Percentiles rank a stretch among this genome's conserved stretches.
Conservation (phyloP, 2,329 filamentous ascomycete genomes). For the Mycosphaerelloides madeirae region DNA sequence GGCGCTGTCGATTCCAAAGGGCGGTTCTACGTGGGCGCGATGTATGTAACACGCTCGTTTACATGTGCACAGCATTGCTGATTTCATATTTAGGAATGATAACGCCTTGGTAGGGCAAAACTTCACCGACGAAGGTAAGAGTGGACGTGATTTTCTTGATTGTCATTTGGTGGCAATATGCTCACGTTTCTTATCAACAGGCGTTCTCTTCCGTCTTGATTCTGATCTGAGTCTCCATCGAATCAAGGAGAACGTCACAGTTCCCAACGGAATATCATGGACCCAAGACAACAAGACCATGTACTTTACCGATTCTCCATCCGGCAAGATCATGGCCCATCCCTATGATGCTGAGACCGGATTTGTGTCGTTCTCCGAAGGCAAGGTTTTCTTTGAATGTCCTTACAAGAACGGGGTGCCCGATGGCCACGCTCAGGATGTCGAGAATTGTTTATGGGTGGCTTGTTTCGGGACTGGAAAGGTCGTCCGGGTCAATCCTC, state of each 20-base stretch:
- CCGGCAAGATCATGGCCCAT: conserved; percentile 65
- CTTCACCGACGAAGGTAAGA: conserved; percentile 35
- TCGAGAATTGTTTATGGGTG: conserved; percentile 82
- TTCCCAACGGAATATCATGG: conserved; percentile 61
- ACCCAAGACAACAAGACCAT: conserved; percentile 66
- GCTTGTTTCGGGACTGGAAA: conserved; percentile 71
- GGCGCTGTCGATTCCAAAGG: conserved; percentile 61
- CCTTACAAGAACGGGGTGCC: conserved; percentile 60
- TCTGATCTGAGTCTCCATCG: conserved; percentile 55
- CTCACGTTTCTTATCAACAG: conserved; percentile 39
- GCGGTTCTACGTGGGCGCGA: background rate
- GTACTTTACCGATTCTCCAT: conserved; percentile 78
- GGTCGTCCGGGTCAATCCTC: conserved; percentile 68
- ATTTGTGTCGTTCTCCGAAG: conserved; percentile 60
- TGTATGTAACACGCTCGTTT: background rate
- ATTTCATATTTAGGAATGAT: conserved; percentile 59
- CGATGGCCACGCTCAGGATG: conserved; percentile 81
- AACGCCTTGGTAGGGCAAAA: conserved; percentile 41
- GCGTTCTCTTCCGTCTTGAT: conserved; percentile 69
- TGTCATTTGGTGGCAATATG: too few species aligned
- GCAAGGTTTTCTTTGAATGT: conserved; percentile 69
- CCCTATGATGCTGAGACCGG: conserved; percentile 66
- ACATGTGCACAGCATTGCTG: background rate
- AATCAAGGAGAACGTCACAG: conserved; percentile 48
- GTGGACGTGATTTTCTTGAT: background rate